Evolutionary conservation across 768 basidiomycete species (phyloP), one percentile per base, ranked within the genome.

Genomic region (Suillus placidus): DNA sequence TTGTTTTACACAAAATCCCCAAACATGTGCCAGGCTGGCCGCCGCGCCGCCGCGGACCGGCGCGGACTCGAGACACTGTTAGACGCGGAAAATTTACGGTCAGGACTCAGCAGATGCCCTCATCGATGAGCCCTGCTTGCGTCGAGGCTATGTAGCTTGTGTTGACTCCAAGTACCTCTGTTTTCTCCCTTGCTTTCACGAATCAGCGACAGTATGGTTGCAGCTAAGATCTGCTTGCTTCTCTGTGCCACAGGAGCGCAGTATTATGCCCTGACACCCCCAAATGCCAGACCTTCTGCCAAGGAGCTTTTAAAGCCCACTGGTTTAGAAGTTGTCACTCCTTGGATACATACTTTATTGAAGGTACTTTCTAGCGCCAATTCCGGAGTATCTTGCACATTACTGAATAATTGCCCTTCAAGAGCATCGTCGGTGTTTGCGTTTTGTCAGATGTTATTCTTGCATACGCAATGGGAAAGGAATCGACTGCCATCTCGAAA

Each of bases 231-330:
- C 32, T 45, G 35, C 18, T 34, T 63, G 6, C 62, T 63, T 38
- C 7, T 64, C 60, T 35, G 40, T 10, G 40, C 61, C 26, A 35
- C 61, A 9, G 35, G 20, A 30, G 64, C 60, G 47, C 38, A 63
- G 32, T 34, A 43, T 16, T 64, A 43, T 38, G n/a, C 30, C 26
- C 4, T 64, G 13, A 64, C 64, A 63, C 43, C 64, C 9, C 61
- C 64, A 26, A 61, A 38, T 18, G 8, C 64, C 12, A 61, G 30
- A 40, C 64, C 64, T 38, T 13, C 38, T 34, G 1, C 64, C 34
- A 47, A 64, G 26, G 64, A 64, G 26, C 61, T 18, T 37, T 10
- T 63, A 18, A 18, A 63, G 2, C 32, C 62, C 4, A 23, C 60
- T 14, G 58, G 60, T 38, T 23, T 20, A 4, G 61, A 63, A 49